Percentiles rank a stretch among this genome's conserved stretches.
Evolutionary conservation across 805 yeast genomes (phyloP).

Genomic region (Jamesozyma rosinii): DNA sequence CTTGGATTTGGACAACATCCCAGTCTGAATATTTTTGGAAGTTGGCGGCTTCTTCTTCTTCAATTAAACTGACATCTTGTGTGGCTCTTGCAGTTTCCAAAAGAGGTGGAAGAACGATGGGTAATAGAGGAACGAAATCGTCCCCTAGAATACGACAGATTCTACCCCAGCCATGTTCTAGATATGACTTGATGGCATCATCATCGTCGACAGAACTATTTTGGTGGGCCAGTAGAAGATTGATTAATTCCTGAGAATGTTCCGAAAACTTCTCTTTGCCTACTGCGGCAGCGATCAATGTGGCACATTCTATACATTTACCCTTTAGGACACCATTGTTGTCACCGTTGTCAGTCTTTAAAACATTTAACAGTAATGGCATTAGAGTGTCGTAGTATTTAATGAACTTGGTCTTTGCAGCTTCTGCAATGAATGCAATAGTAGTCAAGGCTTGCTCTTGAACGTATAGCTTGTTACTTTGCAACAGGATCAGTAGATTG

Average conservation of each 20-base stretch:
- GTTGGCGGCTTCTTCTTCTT: constrained; percentile 80
- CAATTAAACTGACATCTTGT: constrained; percentile 81
- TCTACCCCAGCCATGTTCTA: constrained; percentile 95
- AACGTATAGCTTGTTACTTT: constrained; percentile 82
- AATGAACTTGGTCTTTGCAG: constrained; percentile 78
- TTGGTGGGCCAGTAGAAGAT: constrained; percentile 66
- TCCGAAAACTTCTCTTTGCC: constrained; percentile 82
- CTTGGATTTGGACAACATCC: constrained; percentile 86
- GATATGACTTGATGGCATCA: constrained; percentile 77
- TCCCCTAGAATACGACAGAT: constrained; percentile 77
- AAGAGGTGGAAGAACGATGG: constrained; percentile 83
- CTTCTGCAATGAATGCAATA: constrained; percentile 93
- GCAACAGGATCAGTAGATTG: constrained; percentile 64
- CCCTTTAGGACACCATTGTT: constrained; percentile 78
- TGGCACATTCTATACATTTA: constrained; percentile 91
- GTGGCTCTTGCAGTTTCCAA: constrained; percentile 77
- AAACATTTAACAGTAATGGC: constrained; percentile 75
- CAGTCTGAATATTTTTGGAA: constrained; percentile 81
- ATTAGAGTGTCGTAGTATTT: constrained; percentile 91
- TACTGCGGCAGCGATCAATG: constrained; percentile 88
- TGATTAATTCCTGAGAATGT: constrained; percentile 64
- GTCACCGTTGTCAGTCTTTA: constrained; percentile 67
- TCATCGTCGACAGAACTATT: constrained; percentile 42
- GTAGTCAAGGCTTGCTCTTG: constrained; percentile 97
- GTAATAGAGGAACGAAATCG: constrained; percentile 76